A percentile compares a stretch with the other conserved stretches of the same genome.
Evolutionary conservation across 2,329 filamentous ascomycete genomes (phyloP).

Genomic region (Shiraia sp.): DNA sequence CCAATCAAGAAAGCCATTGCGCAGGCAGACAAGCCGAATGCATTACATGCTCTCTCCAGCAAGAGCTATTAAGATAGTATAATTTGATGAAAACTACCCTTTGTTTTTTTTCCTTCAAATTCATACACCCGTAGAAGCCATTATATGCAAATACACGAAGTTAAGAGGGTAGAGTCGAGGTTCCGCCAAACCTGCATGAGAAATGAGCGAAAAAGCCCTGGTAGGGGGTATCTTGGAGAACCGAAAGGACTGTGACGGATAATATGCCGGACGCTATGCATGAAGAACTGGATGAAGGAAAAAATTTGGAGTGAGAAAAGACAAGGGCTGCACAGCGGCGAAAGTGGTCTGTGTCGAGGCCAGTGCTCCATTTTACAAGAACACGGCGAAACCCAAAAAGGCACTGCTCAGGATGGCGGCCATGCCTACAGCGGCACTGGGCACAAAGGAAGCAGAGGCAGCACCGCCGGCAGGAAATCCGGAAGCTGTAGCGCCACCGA

Average conservation of each 20-base stretch:
- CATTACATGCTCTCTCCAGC: too few relatives aligned
- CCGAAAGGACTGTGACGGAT: constrained; percentile 18
- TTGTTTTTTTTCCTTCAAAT: neutral
- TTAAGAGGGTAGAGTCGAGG: neutral
- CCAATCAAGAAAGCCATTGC: too few relatives aligned
- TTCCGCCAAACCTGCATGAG: neutral
- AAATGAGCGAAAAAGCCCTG: constrained; percentile 16
- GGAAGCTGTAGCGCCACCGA: constrained; percentile 28
- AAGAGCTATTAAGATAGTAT: too few relatives aligned
- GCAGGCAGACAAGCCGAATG: too few relatives aligned
- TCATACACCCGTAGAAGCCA: too few relatives aligned
- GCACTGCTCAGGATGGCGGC: constrained; percentile 58
- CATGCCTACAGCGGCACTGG: constrained; percentile 61
- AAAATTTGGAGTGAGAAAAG: too few relatives aligned
- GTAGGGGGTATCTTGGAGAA: constrained; percentile 12
- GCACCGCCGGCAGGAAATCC: constrained; percentile 18
- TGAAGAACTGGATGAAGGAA: too few relatives aligned
- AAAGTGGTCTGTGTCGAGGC: too few relatives aligned
- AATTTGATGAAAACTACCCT: neutral
- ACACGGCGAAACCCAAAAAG: constrained; percentile 60
- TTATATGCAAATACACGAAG: neutral
- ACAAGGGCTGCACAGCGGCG: too few relatives aligned
- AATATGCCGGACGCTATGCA: constrained; percentile 17
- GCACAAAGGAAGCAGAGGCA: constrained; percentile 51
- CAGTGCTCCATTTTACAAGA: constrained; percentile 37